These are phyloP conservation scores for Escovopsis sp. DNA, from an alignment of 2,329 filamentous ascomycete genomes.

Conservation along the genomic window DNA sequence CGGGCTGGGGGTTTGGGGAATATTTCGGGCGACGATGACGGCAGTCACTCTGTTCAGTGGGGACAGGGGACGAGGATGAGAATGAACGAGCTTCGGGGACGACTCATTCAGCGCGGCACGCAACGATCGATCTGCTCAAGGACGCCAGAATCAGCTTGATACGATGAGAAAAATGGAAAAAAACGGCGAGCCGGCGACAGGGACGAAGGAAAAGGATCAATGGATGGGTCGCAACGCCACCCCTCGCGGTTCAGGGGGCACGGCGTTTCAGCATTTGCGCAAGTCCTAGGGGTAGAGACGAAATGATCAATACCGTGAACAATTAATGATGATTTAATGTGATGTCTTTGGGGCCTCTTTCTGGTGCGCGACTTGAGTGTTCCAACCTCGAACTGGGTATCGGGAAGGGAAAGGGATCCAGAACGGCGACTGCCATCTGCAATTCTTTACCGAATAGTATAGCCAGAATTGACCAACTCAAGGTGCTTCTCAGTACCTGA, in stretches of 20 bases:
- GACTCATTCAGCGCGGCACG: neutral
- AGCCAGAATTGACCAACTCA: too few relatives aligned
- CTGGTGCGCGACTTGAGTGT: neutral
- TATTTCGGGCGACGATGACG: neutral
- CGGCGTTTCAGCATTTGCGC: conserved; percentile 20
- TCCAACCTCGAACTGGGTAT: too few relatives aligned
- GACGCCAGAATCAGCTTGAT: conserved; percentile 7
- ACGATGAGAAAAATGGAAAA: neutral
- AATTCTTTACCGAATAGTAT: too few relatives aligned
- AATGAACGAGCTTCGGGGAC: too few relatives aligned
- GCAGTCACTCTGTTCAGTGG: too few relatives aligned
- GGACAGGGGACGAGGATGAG: too few relatives aligned
- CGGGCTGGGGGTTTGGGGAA: neutral
- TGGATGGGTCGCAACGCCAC: conserved; percentile 9
- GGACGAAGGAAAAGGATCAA: conserved; percentile 4
- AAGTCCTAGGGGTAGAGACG: conserved; percentile 22
- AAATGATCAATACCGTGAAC: conserved; percentile 18
- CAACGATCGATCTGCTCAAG: conserved; percentile 6
- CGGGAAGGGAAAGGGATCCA: too few relatives aligned
- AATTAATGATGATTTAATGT: conserved; percentile 4
- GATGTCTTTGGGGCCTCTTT: neutral
- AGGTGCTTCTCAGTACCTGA: too few relatives aligned
- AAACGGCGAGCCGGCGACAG: conserved; percentile 6
- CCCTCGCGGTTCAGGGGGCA: conserved; percentile 12
- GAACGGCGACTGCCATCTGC: too few relatives aligned